These are phyloP conservation scores for Hanseniaspora jakobsenii DNA, from an alignment of 805 yeast species.

Conservation along the genomic window DNA sequence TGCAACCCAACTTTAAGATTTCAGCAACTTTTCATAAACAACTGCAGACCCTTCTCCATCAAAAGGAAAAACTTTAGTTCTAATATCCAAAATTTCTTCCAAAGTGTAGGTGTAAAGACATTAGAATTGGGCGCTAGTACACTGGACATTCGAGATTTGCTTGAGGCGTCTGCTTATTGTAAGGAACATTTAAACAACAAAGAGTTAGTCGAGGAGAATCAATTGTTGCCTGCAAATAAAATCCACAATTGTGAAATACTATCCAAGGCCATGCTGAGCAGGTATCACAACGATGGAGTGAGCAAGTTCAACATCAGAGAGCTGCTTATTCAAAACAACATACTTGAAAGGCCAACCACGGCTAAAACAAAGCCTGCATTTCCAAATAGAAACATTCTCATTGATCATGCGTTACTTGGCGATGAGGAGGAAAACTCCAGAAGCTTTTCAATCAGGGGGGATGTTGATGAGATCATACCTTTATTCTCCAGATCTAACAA, in stretches of 20 bases:
- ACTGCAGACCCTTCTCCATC: conserved; percentile 43
- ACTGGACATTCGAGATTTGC: conserved; percentile 3
- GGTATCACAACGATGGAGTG: background rate
- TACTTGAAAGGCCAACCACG: background rate
- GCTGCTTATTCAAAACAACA: conserved; percentile 2
- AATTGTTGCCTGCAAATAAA: background rate
- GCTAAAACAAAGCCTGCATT: background rate
- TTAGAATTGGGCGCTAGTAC: conserved; percentile 67
- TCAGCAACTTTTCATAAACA: conserved; percentile 33
- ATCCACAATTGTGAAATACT: conserved; percentile 6
- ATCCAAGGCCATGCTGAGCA: background rate
- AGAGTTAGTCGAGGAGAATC: too few species aligned
- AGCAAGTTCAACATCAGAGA: conserved; percentile 13
- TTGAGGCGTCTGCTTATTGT: conserved; percentile 1
- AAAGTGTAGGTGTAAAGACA: conserved; percentile 46
- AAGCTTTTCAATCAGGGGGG: conserved; percentile 7
- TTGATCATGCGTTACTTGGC: conserved; percentile 10
- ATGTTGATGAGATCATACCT: conserved; percentile 12
- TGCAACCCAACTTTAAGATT: conserved; percentile 52
- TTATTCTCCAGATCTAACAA: background rate
- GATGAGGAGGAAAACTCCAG: conserved; percentile 1
- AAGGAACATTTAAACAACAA: conserved; percentile 10
- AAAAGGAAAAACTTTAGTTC: conserved; percentile 2
- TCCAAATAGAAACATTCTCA: conserved; percentile 9
- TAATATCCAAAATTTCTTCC: conserved; percentile 44